Conservation (phyloP, 148 eudicot genomes). For the Amaranthus palmeri region DNA sequence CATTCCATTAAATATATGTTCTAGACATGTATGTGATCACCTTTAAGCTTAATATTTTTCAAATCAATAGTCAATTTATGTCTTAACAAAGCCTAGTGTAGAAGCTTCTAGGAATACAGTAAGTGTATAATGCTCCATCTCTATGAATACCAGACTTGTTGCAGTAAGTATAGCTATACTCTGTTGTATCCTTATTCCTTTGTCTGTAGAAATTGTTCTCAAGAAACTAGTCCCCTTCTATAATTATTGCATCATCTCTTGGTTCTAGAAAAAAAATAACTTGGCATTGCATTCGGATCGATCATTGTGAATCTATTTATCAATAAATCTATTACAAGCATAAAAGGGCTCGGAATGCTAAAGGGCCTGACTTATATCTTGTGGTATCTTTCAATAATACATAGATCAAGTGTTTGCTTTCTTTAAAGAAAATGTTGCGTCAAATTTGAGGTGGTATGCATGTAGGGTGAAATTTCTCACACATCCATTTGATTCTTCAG, state of each 20-base stretch:
- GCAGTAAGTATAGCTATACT: background rate
- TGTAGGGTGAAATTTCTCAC: too few species aligned
- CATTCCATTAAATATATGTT: background rate
- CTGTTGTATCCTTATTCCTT: background rate
- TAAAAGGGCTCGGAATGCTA: too few species aligned
- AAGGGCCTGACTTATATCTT: too few species aligned
- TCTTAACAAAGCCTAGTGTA: background rate
- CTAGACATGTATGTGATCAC: background rate
- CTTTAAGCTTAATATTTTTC: background rate
- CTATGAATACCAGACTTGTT: background rate
- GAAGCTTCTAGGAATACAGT: conserved; percentile 2
- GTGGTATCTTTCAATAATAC: too few species aligned
- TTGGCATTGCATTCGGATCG: too few species aligned
- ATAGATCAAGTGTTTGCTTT: too few species aligned
- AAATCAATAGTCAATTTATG: background rate
- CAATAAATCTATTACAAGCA: too few species aligned
- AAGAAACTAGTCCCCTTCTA: background rate
- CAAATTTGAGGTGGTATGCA: too few species aligned
- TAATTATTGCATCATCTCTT: background rate
- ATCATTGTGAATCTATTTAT: too few species aligned
- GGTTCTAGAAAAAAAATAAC: background rate
- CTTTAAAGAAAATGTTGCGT: too few species aligned
- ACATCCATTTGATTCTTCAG: too few species aligned
- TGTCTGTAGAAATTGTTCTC: background rate
- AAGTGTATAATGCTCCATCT: background rate